Base-by-base conservation (phyloP, 1,284 basidiomycete species). In the Fomes fomentarius region DNA sequence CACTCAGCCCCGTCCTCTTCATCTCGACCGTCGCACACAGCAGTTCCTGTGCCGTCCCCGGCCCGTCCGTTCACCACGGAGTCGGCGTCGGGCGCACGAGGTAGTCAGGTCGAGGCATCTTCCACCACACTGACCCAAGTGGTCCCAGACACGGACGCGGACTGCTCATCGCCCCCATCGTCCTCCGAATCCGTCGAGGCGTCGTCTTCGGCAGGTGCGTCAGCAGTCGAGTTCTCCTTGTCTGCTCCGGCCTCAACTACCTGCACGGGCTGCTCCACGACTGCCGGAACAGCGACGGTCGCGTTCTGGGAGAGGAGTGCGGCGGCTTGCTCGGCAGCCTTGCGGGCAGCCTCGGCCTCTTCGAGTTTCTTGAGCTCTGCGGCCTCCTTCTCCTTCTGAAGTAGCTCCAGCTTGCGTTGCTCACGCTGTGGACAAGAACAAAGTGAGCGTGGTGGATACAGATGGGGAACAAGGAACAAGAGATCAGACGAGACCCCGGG, bases 371-470 rank as follows among this genome's bases (percentile, higher is more conserved):
- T 67, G 56, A 70, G 67, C 54, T 69, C 69, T 10, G 66, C 63
- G 56, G 77, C 74, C 67, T 79, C 74, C 56, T 65, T 63, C 52
- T 72, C 67, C 69, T 76, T 74, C 57, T 73, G 67, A 19, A 74
- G 52, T 30, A 72, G 76, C 46, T 82, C 82, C 65, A 81, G 82
- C 61, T 76, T 74, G 54, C 79, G 76, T 65, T 82, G 84, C 70
- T 85, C 85, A 63, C 82, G 79, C 80, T 85, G 64, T 31, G 60
- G 43, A 47, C 8, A 19, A 33, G 19, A 45, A 25, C 33, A 57
- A 25, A 24, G 46, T 42, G 17, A 57, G 46, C 56, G 51, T 3
- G 50, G 31, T 30, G 52, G 46, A 50, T 38, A 31, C 28, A 14
- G 41, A 24, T 40, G 26, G 52, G n/a, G 25, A 47, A 45, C 42